Conservation (phyloP, 75 land plant species). For the Sequoiadendron giganteum region DNA sequence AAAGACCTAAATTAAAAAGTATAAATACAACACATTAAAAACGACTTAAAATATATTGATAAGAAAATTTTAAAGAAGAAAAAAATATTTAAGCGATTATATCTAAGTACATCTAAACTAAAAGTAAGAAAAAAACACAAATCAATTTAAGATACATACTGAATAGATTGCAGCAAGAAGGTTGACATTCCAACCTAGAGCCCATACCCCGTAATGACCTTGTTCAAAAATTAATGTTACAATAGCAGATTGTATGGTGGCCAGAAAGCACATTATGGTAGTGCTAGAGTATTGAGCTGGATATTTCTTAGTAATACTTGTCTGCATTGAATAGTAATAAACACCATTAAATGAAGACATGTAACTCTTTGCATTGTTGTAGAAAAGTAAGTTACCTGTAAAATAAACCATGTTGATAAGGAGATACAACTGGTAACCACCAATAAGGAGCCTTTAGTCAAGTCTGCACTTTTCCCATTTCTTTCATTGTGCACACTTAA, state of each 20-base stretch:
- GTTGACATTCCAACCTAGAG: constrained; percentile 27
- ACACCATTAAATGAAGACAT: no score
- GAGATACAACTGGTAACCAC: constrained; percentile 53
- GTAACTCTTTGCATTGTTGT: neutral
- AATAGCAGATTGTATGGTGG: constrained; percentile 43
- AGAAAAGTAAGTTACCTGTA: constrained; percentile 45
- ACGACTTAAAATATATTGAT: no score
- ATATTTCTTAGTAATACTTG: constrained; percentile 43
- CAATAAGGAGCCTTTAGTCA: constrained; percentile 49
- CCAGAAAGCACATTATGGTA: constrained; percentile 55
- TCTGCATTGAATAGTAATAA: constrained; percentile 20
- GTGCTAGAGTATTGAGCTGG: constrained; percentile 65
- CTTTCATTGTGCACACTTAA: neutral
- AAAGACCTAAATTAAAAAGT: no score
- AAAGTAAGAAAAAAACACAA: no score
- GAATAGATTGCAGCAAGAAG: constrained; percentile 38
- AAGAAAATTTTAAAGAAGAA: no score
- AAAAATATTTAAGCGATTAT: no score
- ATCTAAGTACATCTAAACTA: no score
- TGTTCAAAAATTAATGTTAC: constrained; percentile 32
- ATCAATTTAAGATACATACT: constrained; percentile 16
- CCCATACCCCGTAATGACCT: constrained; percentile 35
- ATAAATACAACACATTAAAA: no score
- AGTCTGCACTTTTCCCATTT: constrained; percentile 9
- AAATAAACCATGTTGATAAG: constrained; percentile 68